Evolutionary conservation across 768 basidiomycete species (phyloP).

Genomic region (Pleurotus citrinopileatus): DNA sequence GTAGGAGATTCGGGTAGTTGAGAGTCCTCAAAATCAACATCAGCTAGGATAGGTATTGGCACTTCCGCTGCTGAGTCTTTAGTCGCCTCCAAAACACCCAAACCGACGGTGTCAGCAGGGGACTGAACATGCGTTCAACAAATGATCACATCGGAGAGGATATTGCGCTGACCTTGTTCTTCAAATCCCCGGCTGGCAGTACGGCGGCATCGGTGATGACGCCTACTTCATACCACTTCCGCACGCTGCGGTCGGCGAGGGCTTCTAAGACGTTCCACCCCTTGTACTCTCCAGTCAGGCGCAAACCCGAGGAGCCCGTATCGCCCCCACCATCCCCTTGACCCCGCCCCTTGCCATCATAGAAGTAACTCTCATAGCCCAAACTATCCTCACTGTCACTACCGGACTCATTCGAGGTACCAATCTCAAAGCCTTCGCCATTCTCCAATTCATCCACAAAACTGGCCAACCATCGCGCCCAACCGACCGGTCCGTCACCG

Average conservation of each 20-base stretch:
- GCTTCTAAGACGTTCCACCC: conserved; percentile 94
- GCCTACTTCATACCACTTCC: conserved; percentile 83
- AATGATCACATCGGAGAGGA: not conserved
- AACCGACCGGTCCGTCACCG: conserved; percentile 88
- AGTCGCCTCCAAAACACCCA: conserved; percentile 1
- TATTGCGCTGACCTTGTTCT: conserved; percentile 42
- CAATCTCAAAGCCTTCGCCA: conserved; percentile 86
- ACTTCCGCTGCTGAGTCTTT: conserved; percentile 41
- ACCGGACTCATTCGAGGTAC: conserved; percentile 49
- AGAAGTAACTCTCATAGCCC: conserved; percentile 87
- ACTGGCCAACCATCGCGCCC: conserved; percentile 90
- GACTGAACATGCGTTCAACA: conserved; percentile 2
- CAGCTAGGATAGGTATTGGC: conserved; percentile 60
- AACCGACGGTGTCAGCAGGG: conserved; percentile 11
- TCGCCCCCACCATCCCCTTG: conserved; percentile 80
- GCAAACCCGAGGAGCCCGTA: conserved; percentile 62
- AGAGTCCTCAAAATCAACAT: conserved; percentile 31
- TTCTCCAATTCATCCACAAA: conserved; percentile 93
- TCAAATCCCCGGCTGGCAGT: conserved; percentile 36
- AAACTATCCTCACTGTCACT: conserved; percentile 81
- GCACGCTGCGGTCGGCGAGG: conserved; percentile 86
- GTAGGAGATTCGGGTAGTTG: conserved; percentile 16
- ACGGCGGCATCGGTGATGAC: conserved; percentile 52
- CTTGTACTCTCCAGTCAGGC: conserved; percentile 80
- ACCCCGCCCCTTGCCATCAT: conserved; percentile 73